Conservation (phyloP, 257 asterid genomes). For the Nicotiana sylvestris region DNA sequence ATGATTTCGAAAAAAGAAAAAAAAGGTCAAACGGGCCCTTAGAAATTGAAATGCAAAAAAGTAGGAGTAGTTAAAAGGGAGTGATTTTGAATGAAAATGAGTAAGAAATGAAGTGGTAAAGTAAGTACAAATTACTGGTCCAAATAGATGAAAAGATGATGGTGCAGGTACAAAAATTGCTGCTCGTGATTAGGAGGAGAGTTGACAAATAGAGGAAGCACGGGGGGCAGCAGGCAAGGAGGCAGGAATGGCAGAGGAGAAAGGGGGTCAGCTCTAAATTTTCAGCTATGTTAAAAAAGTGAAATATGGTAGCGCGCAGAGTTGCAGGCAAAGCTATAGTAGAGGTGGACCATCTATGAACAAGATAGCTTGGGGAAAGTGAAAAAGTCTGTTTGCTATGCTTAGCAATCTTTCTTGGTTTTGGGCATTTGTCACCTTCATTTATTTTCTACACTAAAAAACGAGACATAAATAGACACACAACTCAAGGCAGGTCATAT, state of each 20-base stretch:
- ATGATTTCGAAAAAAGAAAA: too few species aligned
- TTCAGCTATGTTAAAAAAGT: not conserved
- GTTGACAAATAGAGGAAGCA: slow-evolving; percentile 7
- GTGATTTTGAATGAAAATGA: not conserved
- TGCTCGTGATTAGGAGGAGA: not conserved
- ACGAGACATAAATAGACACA: slow-evolving; percentile 20
- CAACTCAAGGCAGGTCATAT: not conserved
- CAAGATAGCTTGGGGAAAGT: not conserved
- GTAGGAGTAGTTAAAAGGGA: not conserved
- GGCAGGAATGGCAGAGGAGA: not conserved
- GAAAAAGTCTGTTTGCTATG: slow-evolving; percentile 35
- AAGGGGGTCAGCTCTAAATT: not conserved
- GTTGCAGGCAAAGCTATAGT: not conserved
- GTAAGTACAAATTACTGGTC: not conserved
- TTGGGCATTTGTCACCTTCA: slow-evolving; percentile 18
- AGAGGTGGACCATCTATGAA: slow-evolving; percentile 32
- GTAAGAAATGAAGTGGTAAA: not conserved
- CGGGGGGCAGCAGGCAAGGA: not conserved
- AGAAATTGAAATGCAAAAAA: not conserved
- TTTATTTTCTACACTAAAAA: slow-evolving; percentile 22
- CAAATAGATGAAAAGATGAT: not conserved
- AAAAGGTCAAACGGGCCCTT: too few species aligned
- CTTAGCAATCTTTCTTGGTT: slow-evolving; percentile 22
- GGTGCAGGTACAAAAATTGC: not conserved
- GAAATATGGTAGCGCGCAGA: not conserved